Evolutionary conservation across 2,329 filamentous ascomycete genomes (phyloP).

Genomic region (Zymoseptoria passerinii): DNA sequence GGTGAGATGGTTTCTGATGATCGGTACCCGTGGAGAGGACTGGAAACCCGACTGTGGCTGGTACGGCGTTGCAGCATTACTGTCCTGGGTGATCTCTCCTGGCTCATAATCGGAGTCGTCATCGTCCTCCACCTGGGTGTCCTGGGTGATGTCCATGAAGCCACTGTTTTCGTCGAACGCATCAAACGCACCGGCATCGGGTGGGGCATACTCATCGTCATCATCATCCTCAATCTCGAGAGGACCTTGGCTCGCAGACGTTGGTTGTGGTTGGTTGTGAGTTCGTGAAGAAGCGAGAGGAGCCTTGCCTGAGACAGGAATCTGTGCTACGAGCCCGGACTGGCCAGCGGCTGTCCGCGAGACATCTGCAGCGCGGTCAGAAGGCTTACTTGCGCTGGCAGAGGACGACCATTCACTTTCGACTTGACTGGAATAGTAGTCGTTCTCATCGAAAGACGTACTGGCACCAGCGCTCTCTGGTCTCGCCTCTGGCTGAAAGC

Average conservation of each 20-base stretch:
- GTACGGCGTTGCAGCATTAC: constrained; percentile 12
- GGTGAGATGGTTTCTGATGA: constrained; percentile 57
- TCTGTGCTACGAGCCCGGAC: constrained; percentile 9
- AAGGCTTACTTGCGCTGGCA: constrained; percentile 33
- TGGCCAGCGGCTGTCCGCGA: constrained; percentile 21
- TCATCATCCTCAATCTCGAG: constrained; percentile 25
- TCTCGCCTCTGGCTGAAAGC: constrained; percentile 50
- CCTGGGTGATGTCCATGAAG: constrained; percentile 4
- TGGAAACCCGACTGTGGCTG: constrained; percentile 19
- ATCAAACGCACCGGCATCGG: constrained; percentile 22
- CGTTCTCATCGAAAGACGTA: constrained; percentile 85
- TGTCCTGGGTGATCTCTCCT: constrained; percentile 27
- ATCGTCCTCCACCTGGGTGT: constrained; percentile 20
- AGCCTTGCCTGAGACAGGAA: constrained; percentile 11
- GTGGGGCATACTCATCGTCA: constrained; percentile 29
- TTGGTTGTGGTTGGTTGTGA: constrained; percentile 5
- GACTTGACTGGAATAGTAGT: constrained; percentile 87
- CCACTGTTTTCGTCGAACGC: constrained; percentile 11
- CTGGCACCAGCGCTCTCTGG: constrained; percentile 36
- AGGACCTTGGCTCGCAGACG: constrained; percentile 12
- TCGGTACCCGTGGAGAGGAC: constrained; percentile 45
- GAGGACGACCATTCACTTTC: constrained; percentile 62
- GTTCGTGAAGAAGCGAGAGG: constrained; percentile 8
- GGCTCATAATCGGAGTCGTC: constrained; percentile 32
- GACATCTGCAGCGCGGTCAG: constrained; percentile 37